Evolutionary conservation across 1,284 basidiomycete genomes (phyloP), one percentile per base, ranked within the genome.

Genomic region (Trichosporon ovoides): DNA sequence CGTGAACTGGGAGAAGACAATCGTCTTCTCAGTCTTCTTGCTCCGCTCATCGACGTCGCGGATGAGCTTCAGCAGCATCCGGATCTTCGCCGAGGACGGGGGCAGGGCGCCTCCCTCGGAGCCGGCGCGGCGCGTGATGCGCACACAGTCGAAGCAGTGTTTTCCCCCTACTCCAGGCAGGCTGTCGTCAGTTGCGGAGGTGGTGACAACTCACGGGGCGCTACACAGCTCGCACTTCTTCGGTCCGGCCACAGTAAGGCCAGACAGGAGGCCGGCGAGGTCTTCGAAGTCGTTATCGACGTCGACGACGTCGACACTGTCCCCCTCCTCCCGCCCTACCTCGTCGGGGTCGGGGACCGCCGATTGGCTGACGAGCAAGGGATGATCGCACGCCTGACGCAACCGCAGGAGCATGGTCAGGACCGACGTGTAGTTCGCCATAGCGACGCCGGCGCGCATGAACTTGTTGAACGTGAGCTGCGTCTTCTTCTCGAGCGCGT

Each of bases 331-430:
- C 1, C 79, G 73, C 61, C 87, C 85, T 0, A 90, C 77, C 0
- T 86, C 89, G 53, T 89, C 88, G 13, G 81, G 77, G 67, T 92
- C 90, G 28, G 28, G 5, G 9, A 81, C 78, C 16, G 65, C 81
- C 82, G 67, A 87, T 87, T 64, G 90, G 86, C 57, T 83, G 14
- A 94, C 85, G 11, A 96, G 82, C 0, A 84, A 81, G 0, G 92
- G 91, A 69, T 96, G 93, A 65, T 91, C 87, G 72, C 92, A 95
- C 0, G 92, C 91, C 83, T 97, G 94, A 20, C 94, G 83, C 28
- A 97, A 80, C 33, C 94, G 83, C 53, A 97, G 82, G 56, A 97
- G 81, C 61, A 96, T 78, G 3, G 91, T 82, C 65, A 98, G 80
- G 6, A 93, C 85, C 18, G 85, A 85, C 0, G 91, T 94, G 72